Evolutionary conservation across 2,329 filamentous ascomycete genomes (phyloP).

Genomic region (Aspergillus phoenicis): DNA sequence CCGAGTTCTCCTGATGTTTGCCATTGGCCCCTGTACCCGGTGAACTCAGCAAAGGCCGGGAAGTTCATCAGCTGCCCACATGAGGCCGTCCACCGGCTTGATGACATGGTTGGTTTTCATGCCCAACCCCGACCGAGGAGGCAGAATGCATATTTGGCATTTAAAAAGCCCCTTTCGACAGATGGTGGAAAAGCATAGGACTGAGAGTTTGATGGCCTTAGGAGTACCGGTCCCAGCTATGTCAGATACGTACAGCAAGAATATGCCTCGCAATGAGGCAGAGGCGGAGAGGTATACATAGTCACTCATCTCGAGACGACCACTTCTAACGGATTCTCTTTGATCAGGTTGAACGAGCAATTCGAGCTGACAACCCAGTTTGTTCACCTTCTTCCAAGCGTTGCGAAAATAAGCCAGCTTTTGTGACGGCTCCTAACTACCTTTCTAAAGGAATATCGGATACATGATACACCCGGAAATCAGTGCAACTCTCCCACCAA

Average conservation of each 20-base stretch:
- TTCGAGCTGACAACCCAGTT: neutral
- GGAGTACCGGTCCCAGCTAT: neutral
- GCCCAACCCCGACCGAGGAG: no score
- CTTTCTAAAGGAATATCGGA: neutral
- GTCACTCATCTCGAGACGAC: neutral
- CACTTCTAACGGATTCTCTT: neutral
- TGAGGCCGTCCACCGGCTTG: no score
- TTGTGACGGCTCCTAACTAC: neutral
- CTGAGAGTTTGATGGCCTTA: no score
- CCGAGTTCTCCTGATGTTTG: no score
- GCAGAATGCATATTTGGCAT: no score
- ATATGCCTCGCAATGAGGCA: conserved; percentile 1
- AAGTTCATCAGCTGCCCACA: no score
- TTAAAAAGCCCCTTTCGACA: neutral
- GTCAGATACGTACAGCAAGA: neutral
- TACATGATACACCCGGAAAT: neutral
- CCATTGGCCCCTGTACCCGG: no score
- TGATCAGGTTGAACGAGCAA: neutral
- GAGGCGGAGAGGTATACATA: neutral
- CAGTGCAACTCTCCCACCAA: neutral
- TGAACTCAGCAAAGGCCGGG: no score
- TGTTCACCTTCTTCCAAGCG: neutral
- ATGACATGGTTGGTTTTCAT: no score
- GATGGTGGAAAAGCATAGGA: no score
- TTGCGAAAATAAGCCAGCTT: neutral